phyloP scores from a whole-genome alignment of 1,139 yeast species.

The Spathaspora sp. region DNA sequence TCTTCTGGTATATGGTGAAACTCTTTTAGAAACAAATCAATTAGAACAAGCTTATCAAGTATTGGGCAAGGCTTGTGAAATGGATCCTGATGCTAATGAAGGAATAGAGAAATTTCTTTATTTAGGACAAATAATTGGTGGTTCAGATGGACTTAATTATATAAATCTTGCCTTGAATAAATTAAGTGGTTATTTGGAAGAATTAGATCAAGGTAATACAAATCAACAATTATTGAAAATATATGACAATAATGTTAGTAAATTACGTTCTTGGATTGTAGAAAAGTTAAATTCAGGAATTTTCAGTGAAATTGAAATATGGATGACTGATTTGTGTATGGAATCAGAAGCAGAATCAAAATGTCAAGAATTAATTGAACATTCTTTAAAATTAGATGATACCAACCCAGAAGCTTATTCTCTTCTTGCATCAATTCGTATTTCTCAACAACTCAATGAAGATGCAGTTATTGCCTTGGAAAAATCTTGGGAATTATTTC shows the following conservation, averaged over 20 bases:
- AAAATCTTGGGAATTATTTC: constrained; percentile 75
- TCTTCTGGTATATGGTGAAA: constrained; percentile 62
- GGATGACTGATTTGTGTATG: constrained; percentile 99
- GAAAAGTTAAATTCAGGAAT: constrained; percentile 70
- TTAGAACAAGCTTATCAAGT: constrained; percentile 75
- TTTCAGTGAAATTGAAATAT: constrained; percentile 86
- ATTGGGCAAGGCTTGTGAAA: constrained; percentile 59
- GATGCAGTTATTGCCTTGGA: constrained; percentile 73
- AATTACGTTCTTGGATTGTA: constrained; percentile 38
- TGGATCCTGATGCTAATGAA: constrained; percentile 63
- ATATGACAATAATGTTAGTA: constrained; percentile 23
- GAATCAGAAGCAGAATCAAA: constrained; percentile 80
- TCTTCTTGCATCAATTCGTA: constrained; percentile 80
- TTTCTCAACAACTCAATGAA: constrained; percentile 74
- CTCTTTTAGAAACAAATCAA: constrained; percentile 73
- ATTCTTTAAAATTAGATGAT: constrained; percentile 60
- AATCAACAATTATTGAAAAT: constrained; percentile 19
- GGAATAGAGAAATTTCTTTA: constrained; percentile 85
- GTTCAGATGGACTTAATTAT: constrained; percentile 67
- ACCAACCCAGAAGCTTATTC: constrained; percentile 80
- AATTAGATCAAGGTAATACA: constrained; percentile 13
- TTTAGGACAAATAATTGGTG: constrained; percentile 90
- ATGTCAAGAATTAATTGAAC: constrained; percentile 72
- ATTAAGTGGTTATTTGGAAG: constrained; percentile 43
- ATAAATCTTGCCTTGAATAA: constrained; percentile 63